These are phyloP conservation scores for Boechera retrofracta DNA, from an alignment of 345 rosid species.

Conservation along the genomic window DNA sequence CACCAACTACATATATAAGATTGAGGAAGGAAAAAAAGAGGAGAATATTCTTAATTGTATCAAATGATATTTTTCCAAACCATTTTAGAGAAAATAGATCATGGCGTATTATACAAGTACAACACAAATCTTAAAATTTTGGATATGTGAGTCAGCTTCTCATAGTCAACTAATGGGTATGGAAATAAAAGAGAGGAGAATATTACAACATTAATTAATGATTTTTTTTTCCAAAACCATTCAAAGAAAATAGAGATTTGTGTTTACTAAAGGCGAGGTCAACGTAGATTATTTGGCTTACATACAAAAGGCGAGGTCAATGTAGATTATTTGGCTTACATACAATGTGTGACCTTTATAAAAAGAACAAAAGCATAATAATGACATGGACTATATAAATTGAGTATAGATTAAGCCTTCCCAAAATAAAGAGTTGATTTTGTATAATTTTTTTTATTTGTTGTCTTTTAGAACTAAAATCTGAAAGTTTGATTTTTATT, in stretches of 20 bases:
- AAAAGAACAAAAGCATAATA: conserved; percentile 6
- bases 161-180: conserved; percentile 17
- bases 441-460: neutral
- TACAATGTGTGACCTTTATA: neutral
- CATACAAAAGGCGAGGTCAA: conserved; percentile 25
- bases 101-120: neutral
- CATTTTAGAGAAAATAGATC: neutral
- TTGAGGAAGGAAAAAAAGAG: neutral
- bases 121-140: neutral
- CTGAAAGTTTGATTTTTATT: neutral
- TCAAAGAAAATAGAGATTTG: neutral
- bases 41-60: conserved; percentile 13
- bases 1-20: conserved; percentile 6
- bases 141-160: conserved; percentile 2
- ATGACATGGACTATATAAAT: neutral
- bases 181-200: neutral
- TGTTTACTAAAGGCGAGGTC: conserved; percentile 28
- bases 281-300: conserved; percentile 3
- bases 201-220: conserved; percentile 14
- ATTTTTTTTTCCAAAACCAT: conserved; percentile 1
- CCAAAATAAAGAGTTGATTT: conserved; percentile 1
- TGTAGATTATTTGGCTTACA: neutral
- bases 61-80: conserved; percentile 23
- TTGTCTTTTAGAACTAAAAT: neutral
- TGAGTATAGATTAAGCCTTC: conserved; percentile 28